A percentile compares a stretch with the other conserved stretches of the same genome.
These are phyloP conservation scores for Talaromyces nanjingensis DNA, from an alignment of 495 filamentous ascomycete species.

Conservation along the genomic window DNA sequence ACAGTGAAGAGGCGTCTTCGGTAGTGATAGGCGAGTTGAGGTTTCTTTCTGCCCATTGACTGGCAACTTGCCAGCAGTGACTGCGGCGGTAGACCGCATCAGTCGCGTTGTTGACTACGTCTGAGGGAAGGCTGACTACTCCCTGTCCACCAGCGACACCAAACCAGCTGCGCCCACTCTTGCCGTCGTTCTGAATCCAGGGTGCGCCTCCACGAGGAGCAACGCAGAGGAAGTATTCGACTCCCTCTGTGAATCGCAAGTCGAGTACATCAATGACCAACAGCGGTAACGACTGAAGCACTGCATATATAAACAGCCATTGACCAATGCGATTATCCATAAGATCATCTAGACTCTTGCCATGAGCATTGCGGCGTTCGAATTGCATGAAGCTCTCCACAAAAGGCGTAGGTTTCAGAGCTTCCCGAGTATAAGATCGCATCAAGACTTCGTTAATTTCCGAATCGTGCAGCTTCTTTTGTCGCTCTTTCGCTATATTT, in stretches of 20 bases:
- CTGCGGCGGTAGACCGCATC: constrained; percentile 85
- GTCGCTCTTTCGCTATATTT: constrained; percentile 51
- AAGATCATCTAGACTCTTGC: constrained; percentile 66
- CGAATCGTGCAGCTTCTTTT: constrained; percentile 66
- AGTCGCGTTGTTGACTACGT: constrained; percentile 79
- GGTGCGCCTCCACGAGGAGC: constrained; percentile 74
- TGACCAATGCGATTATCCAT: constrained; percentile 72
- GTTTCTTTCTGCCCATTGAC: constrained; percentile 56
- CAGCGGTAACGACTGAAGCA: constrained; percentile 85
- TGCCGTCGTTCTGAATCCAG: constrained; percentile 70
- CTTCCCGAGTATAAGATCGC: constrained; percentile 70
- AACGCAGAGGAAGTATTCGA: constrained; percentile 97
- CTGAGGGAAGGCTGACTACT: constrained; percentile 69
- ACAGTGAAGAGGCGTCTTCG: constrained; percentile 36
- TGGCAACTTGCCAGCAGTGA: constrained; percentile 85
- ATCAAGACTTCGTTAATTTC: constrained; percentile 69
- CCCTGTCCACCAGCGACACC: constrained; percentile 63
- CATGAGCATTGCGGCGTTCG: constrained; percentile 65
- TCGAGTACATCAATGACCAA: constrained; percentile 82
- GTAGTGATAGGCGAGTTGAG: constrained; percentile 30
- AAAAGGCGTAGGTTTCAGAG: constrained; percentile 56
- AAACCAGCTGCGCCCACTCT: constrained; percentile 69
- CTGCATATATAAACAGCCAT: constrained; percentile 92
- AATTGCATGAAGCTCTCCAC: constrained; percentile 75
- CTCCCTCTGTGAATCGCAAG: constrained; percentile 66